phyloP scores from a whole-genome alignment of 2,329 filamentous ascomycete genomes.

The Pezicula radicicola region DNA sequence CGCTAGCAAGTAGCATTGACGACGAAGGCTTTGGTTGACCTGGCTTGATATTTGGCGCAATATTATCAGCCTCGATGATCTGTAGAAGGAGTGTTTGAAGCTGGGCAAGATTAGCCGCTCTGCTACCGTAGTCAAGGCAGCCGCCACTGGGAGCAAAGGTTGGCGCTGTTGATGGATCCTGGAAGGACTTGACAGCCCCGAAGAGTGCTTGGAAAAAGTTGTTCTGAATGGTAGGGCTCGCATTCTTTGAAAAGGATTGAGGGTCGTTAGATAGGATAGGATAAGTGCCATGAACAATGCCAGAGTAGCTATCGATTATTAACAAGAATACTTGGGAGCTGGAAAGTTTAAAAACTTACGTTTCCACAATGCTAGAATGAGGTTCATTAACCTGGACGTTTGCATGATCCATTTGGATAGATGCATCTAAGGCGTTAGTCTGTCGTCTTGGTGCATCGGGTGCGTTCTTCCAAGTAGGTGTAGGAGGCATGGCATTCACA shows the following conservation, averaged over 20 bases:
- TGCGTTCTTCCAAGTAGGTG: slow-evolving; percentile 27
- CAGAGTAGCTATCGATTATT: slow-evolving; percentile 53
- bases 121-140: neutral
- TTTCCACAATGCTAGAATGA: slow-evolving; percentile 41
- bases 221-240: too few relatives aligned
- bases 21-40: slow-evolving; percentile 39
- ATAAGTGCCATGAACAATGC: slow-evolving; percentile 62
- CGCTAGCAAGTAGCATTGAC: slow-evolving; percentile 58
- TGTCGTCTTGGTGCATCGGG: slow-evolving; percentile 21
- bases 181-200: slow-evolving; percentile 54
- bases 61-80: slow-evolving; percentile 61
- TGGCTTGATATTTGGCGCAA: slow-evolving; percentile 37
- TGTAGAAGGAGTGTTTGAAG: slow-evolving; percentile 66
- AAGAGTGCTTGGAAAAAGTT: slow-evolving; percentile 51
- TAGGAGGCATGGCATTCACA: slow-evolving; percentile 24
- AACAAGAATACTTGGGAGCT: slow-evolving; percentile 10
- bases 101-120: slow-evolving; percentile 46
- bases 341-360: slow-evolving; percentile 25
- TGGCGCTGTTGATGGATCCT: slow-evolving; percentile 8
- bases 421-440: slow-evolving; percentile 22
- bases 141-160: neutral
- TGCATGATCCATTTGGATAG: slow-evolving; percentile 19
- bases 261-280: slow-evolving; percentile 47
- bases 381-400: slow-evolving; percentile 34
- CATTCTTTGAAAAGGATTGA: too few relatives aligned